Conservation (phyloP, 257 asterid species). For the Nicotiana obtusifolia region DNA sequence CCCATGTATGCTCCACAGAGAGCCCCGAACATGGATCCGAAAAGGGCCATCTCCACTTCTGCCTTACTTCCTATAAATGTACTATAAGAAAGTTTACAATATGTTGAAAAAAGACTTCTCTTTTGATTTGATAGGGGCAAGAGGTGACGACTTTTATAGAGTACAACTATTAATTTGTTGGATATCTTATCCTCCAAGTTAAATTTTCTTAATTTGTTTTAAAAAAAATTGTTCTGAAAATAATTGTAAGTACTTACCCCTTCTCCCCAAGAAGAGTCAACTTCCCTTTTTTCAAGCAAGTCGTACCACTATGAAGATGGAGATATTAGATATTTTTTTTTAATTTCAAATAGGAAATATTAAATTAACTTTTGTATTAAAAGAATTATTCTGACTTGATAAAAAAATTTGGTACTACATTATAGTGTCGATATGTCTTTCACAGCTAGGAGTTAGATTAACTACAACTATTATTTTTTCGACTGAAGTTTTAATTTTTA, state of each 20-base stretch:
- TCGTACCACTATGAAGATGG: not conserved
- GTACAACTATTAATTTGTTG: not conserved
- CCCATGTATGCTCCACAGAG: constrained; percentile 31
- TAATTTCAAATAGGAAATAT: no score
- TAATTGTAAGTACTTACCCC: not conserved
- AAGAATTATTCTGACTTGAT: no score
- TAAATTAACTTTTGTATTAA: no score
- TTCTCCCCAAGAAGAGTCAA: constrained; percentile 3
- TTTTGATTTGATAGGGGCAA: not conserved
- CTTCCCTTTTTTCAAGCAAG: not conserved
- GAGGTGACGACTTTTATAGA: not conserved
- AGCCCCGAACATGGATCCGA: constrained; percentile 34
- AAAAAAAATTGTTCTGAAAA: not conserved
- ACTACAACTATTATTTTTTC: no score
- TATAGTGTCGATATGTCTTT: no score
- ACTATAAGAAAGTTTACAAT: not conserved
- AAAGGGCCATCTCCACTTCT: not conserved
- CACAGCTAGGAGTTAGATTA: no score
- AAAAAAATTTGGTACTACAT: no score
- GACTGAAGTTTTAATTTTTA: no score
- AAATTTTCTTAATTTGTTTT: not conserved
- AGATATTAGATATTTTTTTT: not conserved
- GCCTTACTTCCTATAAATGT: no score
- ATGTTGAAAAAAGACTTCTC: not conserved
- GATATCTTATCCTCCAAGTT: not conserved